Evolutionary conservation across 139 green algal genomes (phyloP).

Genomic region (Picochlorum sp.): DNA sequence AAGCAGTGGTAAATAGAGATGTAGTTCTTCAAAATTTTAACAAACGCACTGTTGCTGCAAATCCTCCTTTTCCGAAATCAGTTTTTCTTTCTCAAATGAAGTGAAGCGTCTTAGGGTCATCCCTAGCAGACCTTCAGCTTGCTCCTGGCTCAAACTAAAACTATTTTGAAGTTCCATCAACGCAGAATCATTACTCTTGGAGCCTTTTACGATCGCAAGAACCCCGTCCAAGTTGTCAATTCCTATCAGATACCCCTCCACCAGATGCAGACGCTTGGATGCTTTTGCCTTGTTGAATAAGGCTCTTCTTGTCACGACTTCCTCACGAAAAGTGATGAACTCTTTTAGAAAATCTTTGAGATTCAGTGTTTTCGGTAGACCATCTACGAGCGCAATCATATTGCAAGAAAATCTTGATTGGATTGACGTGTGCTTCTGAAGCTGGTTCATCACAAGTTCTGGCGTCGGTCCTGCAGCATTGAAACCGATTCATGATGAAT

Average conservation of each 20-base stretch:
- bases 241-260: slow-evolving; percentile 67
- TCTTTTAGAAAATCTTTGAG: slow-evolving; percentile 58
- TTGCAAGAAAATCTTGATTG: slow-evolving; percentile 68
- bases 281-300: slow-evolving; percentile 43
- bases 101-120: slow-evolving; percentile 81
- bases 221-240: slow-evolving; percentile 62
- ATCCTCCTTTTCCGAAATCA: slow-evolving; percentile 50
- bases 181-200: slow-evolving; percentile 49
- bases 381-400: slow-evolving; percentile 65
- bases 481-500: no score
- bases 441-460: slow-evolving; percentile 59
- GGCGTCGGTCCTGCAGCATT: slow-evolving; percentile 6
- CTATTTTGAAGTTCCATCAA: slow-evolving; percentile 25
- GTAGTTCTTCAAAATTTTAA: no score
- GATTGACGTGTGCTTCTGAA: slow-evolving; percentile 75
- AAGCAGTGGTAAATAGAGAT: not conserved
- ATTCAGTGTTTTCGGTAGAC: slow-evolving; percentile 40
- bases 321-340: slow-evolving; percentile 76
- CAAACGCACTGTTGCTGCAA: slow-evolving; percentile 28
- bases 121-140: slow-evolving; percentile 69
- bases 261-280: slow-evolving; percentile 53
- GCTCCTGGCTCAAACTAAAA: slow-evolving; percentile 45
- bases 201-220: slow-evolving; percentile 43
- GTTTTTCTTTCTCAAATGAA: slow-evolving; percentile 54
- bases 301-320: slow-evolving; percentile 56